Percentiles rank a stretch among this genome's conserved stretches.
These are phyloP conservation scores for Hemisphaericaspora xylanilytica DNA, from an alignment of 1,139 yeast genomes.

Conservation along the genomic window DNA sequence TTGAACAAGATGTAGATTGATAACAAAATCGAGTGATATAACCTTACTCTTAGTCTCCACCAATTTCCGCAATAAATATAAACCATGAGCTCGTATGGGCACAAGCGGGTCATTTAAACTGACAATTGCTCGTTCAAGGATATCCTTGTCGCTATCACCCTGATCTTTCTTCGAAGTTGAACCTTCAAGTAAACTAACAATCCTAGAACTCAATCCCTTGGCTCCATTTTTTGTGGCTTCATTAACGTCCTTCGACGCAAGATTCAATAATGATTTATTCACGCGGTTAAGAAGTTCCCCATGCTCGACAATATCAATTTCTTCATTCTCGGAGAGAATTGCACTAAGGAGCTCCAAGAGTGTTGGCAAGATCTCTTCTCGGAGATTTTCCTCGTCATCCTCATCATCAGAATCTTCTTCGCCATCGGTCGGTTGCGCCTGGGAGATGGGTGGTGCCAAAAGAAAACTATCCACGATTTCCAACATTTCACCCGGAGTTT, in stretches of 20 bases:
- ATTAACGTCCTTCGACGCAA: slow-evolving; percentile 12
- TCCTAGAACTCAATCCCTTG: slow-evolving; percentile 30
- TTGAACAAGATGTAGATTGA: slow-evolving; percentile 62
- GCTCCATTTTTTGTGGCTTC: slow-evolving; percentile 18
- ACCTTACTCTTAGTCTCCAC: slow-evolving; percentile 50
- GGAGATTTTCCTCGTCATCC: slow-evolving; percentile 27
- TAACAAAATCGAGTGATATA: slow-evolving; percentile 51
- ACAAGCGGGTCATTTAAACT: slow-evolving; percentile 74
- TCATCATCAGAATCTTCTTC: slow-evolving; percentile 37
- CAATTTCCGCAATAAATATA: slow-evolving; percentile 61
- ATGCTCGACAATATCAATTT: slow-evolving; percentile 25
- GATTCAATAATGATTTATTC: slow-evolving; percentile 21
- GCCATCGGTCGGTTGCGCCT: slow-evolving; percentile 5
- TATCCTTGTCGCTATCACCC: slow-evolving; percentile 20
- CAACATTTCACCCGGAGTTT: slow-evolving; percentile 60
- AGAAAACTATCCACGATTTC: slow-evolving; percentile 50
- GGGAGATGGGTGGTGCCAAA: slow-evolving; percentile 3
- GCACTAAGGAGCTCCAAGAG: slow-evolving; percentile 56
- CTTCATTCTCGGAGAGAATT: slow-evolving; percentile 44
- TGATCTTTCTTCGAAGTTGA: slow-evolving; percentile 16
- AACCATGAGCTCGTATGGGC: slow-evolving; percentile 86
- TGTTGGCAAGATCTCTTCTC: slow-evolving; percentile 27
- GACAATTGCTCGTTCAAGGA: slow-evolving; percentile 55
- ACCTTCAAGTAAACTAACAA: slow-evolving; percentile 27
- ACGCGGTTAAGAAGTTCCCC: slow-evolving; percentile 26